Evolutionary conservation across 192 early-diverging fungal species (phyloP).

Genomic region (Geranomyces michiganensis): DNA sequence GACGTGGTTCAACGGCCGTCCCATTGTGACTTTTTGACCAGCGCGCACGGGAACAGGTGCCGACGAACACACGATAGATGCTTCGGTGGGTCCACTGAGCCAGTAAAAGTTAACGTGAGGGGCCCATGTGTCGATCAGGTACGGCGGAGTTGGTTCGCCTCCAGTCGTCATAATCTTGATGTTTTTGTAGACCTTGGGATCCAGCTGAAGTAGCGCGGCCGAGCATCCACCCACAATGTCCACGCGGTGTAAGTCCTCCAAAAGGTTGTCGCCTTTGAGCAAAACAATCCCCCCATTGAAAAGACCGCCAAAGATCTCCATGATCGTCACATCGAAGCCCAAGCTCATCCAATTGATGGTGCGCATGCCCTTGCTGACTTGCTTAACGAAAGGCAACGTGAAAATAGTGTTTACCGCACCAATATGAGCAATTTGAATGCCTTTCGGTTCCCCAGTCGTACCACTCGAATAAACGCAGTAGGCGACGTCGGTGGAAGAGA

Average conservation of each 20-base stretch:
- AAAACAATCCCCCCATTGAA: slow-evolving; percentile 12
- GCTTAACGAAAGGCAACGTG: too few relatives aligned
- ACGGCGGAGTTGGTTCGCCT: slow-evolving; percentile 22
- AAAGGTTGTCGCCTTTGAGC: slow-evolving; percentile 6
- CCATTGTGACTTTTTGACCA: too few relatives aligned
- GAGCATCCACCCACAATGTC: not conserved
- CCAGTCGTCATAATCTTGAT: slow-evolving; percentile 21
- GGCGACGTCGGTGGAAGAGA: slow-evolving; percentile 24
- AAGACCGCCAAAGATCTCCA: slow-evolving; percentile 6
- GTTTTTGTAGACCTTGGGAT: slow-evolving; percentile 18
- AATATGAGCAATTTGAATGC: slow-evolving; percentile 16
- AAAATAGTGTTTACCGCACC: not conserved
- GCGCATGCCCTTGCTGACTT: not conserved
- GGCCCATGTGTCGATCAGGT: slow-evolving; percentile 36
- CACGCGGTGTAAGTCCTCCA: not conserved
- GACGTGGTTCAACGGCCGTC: not conserved
- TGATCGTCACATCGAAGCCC: slow-evolving; percentile 8
- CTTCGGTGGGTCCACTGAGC: too few relatives aligned
- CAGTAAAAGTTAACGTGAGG: too few relatives aligned
- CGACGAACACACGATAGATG: too few relatives aligned
- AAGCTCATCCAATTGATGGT: not conserved
- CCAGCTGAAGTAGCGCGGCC: slow-evolving; percentile 4
- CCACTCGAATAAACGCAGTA: slow-evolving; percentile 46
- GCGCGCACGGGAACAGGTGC: too few relatives aligned
- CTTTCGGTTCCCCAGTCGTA: slow-evolving; percentile 47